Evolutionary conservation across 179 eudicot species (phyloP).

Genomic region (Patellifolia procumbens): DNA sequence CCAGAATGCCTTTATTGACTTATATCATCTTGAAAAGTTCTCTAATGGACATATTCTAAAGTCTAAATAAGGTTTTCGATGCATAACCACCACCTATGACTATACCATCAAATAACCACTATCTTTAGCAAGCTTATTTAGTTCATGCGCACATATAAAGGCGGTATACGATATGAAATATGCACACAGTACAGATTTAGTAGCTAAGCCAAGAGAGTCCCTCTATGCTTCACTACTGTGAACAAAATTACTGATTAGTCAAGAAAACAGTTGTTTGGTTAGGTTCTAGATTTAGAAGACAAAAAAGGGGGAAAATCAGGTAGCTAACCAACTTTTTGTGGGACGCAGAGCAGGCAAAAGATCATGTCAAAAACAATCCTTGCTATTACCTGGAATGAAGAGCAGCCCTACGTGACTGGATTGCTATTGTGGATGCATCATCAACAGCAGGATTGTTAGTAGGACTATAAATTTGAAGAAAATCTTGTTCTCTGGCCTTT

Average conservation of each 20-base stretch:
- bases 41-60: neutral
- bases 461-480: slow-evolving; percentile 26
- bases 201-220: neutral
- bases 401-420: slow-evolving; percentile 23
- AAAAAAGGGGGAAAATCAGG: neutral
- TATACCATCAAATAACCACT: no score
- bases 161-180: neutral
- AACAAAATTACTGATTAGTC: no score
- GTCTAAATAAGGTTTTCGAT: neutral
- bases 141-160: neutral
- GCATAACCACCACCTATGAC: no score
- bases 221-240: no score
- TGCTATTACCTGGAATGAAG: slow-evolving; percentile 26
- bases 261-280: no score
- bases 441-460: neutral
- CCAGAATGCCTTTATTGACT: neutral
- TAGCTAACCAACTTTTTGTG: neutral
- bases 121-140: neutral
- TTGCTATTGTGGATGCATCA: neutral
- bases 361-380: neutral
- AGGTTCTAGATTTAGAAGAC: neutral
- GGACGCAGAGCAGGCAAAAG: neutral
- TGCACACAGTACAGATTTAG: neutral
- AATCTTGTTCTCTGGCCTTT: slow-evolving; percentile 38
- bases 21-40: neutral